Percentiles rank a stretch among this genome's conserved stretches.
phyloP scores from a whole-genome alignment of 352 stramenopile species.

The Aphanomyces euteiches region DNA sequence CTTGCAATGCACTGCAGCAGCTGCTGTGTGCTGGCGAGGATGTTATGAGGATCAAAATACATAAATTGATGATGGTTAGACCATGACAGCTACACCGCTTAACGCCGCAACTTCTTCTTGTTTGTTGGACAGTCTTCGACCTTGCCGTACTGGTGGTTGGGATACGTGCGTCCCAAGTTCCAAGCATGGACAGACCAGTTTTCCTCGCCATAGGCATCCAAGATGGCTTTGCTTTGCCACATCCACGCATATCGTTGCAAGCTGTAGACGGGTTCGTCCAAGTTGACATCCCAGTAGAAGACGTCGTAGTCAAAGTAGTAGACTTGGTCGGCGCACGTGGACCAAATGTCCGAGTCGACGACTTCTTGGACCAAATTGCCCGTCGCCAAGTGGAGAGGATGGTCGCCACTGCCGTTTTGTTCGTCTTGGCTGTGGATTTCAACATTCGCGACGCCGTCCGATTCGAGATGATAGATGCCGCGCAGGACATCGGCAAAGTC shows the following conservation, averaged over 20 bases:
- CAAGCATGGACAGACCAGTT: too few relatives aligned
- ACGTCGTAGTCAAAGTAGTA: conserved; percentile 25
- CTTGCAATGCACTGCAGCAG: too few relatives aligned
- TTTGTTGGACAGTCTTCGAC: too few relatives aligned
- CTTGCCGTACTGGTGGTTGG: too few relatives aligned
- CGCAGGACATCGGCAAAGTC: background rate
- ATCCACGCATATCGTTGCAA: conserved; percentile 14
- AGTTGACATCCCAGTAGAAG: background rate
- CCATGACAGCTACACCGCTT: too few relatives aligned
- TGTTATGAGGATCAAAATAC: too few relatives aligned
- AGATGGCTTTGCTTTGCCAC: background rate
- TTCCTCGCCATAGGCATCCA: background rate
- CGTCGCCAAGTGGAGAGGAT: conserved; percentile 2
- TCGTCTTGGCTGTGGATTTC: conserved; percentile 6
- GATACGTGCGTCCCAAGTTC: too few relatives aligned
- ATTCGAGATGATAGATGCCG: conserved; percentile 3
- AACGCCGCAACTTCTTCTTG: too few relatives aligned
- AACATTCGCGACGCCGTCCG: conserved; percentile 5
- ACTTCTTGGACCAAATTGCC: conserved; percentile 9
- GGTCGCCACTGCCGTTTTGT: conserved; percentile 15
- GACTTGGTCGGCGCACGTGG: background rate
- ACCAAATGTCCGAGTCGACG: background rate
- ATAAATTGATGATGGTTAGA: too few relatives aligned
- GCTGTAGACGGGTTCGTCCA: background rate
- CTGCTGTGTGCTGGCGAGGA: too few relatives aligned